Conservation (phyloP, 192 early-diverging fungal genomes). For the Coemansia sp. region DNA sequence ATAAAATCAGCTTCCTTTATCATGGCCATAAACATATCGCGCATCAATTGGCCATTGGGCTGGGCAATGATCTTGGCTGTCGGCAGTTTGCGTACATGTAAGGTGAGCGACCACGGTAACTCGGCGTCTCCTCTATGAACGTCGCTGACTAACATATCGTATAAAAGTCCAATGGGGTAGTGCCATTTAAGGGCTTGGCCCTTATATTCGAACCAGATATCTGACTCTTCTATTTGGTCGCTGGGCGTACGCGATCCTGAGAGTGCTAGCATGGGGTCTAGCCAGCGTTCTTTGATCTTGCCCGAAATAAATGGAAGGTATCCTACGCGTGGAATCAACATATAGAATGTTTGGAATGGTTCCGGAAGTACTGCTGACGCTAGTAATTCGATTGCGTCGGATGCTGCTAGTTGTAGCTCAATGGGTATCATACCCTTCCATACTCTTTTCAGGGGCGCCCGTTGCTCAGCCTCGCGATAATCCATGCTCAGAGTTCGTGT, state of each 20-base stretch:
- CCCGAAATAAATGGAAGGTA: slow-evolving; percentile 39
- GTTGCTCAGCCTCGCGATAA: slow-evolving; percentile 12
- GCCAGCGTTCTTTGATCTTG: slow-evolving; percentile 45
- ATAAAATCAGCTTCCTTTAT: slow-evolving; percentile 89
- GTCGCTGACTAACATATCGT: slow-evolving; percentile 61
- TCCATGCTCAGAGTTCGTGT: background rate
- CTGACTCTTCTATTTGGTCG: slow-evolving; percentile 33
- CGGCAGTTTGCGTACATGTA: slow-evolving; percentile 80
- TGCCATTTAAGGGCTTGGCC: slow-evolving; percentile 84
- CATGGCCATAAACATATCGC: slow-evolving; percentile 86
- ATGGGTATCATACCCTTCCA: slow-evolving; percentile 55
- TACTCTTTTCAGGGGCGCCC: slow-evolving; percentile 18
- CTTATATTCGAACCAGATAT: slow-evolving; percentile 76
- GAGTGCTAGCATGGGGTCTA: slow-evolving; percentile 46
- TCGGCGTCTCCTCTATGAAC: slow-evolving; percentile 18
- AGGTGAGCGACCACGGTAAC: slow-evolving; percentile 77
- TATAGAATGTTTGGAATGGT: slow-evolving; percentile 54
- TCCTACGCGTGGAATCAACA: slow-evolving; percentile 42
- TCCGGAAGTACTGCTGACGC: slow-evolving; percentile 50
- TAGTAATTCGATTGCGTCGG: slow-evolving; percentile 50
- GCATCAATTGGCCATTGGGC: slow-evolving; percentile 61
- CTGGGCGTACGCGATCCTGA: slow-evolving; percentile 12
- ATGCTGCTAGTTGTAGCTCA: slow-evolving; percentile 40
- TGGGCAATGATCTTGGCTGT: slow-evolving; percentile 63
- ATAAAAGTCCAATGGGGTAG: slow-evolving; percentile 84